Evolutionary conservation across 768 basidiomycete species (phyloP).

Genomic region (Harrya chromipes): DNA sequence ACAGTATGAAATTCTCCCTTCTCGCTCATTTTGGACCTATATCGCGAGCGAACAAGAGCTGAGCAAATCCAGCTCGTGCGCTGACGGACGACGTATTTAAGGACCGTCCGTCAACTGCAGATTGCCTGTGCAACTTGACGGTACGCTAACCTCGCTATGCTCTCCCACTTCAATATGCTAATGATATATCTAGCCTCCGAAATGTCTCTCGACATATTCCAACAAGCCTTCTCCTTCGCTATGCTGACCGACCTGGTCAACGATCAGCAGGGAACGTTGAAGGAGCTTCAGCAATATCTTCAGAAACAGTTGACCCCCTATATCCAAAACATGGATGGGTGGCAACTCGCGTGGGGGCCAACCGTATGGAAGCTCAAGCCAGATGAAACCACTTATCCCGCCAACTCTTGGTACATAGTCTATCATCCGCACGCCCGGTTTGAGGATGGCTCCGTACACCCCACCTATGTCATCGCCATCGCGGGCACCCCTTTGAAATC

Average conservation of each 20-base stretch:
- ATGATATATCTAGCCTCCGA: not conserved
- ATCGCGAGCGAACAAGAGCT: too few species aligned
- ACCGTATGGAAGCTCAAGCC: slow-evolving; percentile 14
- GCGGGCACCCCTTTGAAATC: slow-evolving; percentile 5
- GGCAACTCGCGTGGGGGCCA: slow-evolving; percentile 15
- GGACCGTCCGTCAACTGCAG: not conserved
- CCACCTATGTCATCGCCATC: slow-evolving; percentile 13
- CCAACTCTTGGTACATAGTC: slow-evolving; percentile 17
- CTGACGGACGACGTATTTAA: not conserved
- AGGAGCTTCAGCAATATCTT: not conserved
- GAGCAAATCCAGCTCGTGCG: not conserved
- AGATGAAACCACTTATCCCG: slow-evolving; percentile 7
- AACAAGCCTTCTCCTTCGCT: slow-evolving; percentile 8
- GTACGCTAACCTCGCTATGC: not conserved
- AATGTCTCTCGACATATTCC: not conserved
- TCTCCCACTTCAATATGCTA: too few species aligned
- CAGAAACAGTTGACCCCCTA: not conserved
- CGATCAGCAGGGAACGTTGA: slow-evolving; percentile 49
- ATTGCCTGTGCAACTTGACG: not conserved
- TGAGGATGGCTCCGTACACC: slow-evolving; percentile 9
- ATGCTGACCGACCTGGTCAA: slow-evolving; percentile 47
- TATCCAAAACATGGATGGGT: not conserved
- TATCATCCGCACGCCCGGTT: slow-evolving; percentile 3
- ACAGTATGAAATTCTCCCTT: too few species aligned
- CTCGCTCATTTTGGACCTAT: too few species aligned